phyloP scores from a whole-genome alignment of 495 filamentous ascomycete species.

The Penicillium tannophilum region DNA sequence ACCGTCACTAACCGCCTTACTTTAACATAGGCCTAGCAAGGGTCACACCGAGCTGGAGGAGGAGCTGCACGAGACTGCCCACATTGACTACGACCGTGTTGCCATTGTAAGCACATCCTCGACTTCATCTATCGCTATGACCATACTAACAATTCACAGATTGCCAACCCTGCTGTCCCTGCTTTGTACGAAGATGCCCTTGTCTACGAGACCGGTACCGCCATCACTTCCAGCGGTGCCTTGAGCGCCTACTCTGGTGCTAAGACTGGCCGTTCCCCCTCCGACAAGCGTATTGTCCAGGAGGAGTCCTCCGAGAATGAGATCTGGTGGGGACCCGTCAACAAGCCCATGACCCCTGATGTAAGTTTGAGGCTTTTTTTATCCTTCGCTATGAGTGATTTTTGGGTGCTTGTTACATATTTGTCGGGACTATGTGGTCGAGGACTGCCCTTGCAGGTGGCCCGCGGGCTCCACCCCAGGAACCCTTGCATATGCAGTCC shows the following conservation, averaged over 20 bases:
- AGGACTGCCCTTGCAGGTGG: slow-evolving; percentile 34
- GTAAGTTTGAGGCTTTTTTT: slow-evolving; percentile 59
- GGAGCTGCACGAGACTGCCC: slow-evolving; percentile 95
- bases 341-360: slow-evolving; percentile 98
- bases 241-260: slow-evolving; percentile 96
- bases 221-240: slow-evolving; percentile 93
- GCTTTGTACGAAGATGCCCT: slow-evolving; percentile 98
- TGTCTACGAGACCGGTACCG: slow-evolving; percentile 96
- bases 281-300: slow-evolving; percentile 95
- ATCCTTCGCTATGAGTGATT: slow-evolving; percentile 26
- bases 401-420: slow-evolving; percentile 18
- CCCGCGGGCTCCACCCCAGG: slow-evolving; percentile 23
- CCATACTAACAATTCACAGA: slow-evolving; percentile 48
- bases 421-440: slow-evolving; percentile 14
- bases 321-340: slow-evolving; percentile 97
- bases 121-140: slow-evolving; percentile 15
- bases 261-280: slow-evolving; percentile 95
- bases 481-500: slow-evolving; percentile 32
- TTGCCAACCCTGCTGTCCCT: slow-evolving; percentile 87
- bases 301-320: slow-evolving; percentile 87
- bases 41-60: slow-evolving; percentile 97
- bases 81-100: slow-evolving; percentile 99
- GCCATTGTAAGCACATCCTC: slow-evolving; percentile 71
- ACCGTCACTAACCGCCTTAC: slow-evolving; percentile 35
- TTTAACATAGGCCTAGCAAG: slow-evolving; percentile 63